These are phyloP conservation scores for Lolium multiflorum DNA, from an alignment of 176 grass and related monocot genomes.

Conservation along the genomic window DNA sequence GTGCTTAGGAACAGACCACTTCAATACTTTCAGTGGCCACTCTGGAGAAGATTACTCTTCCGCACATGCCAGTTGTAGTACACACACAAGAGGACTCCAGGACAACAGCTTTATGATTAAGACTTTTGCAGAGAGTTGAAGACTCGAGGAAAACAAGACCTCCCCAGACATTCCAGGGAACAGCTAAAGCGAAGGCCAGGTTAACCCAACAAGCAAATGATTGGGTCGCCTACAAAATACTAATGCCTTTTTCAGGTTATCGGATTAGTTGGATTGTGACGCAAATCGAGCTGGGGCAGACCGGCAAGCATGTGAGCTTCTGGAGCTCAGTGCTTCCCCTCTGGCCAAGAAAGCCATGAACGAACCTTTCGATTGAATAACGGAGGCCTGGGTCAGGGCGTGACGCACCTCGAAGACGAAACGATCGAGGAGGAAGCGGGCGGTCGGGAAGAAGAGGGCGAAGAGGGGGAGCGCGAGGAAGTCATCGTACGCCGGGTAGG, in stretches of 20 bases:
- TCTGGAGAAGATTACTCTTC: neutral
- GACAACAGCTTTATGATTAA: neutral
- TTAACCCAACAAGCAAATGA: neutral
- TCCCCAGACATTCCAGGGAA: neutral
- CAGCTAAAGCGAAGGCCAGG: slow-evolving; percentile 19
- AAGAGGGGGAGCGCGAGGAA: slow-evolving; percentile 76
- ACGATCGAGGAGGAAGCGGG: slow-evolving; percentile 80
- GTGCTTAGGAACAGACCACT: neutral
- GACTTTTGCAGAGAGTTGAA: slow-evolving; percentile 17
- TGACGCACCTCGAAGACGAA: slow-evolving; percentile 79
- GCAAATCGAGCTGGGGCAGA: neutral
- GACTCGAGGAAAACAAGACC: neutral
- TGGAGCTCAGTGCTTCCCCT: no score
- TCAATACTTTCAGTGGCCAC: neutral
- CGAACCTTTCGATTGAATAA: slow-evolving; percentile 8
- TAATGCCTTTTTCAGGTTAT: neutral
- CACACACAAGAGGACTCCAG: neutral
- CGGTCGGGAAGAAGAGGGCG: slow-evolving; percentile 73
- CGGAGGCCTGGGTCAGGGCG: neutral
- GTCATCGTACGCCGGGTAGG: slow-evolving; percentile 72
- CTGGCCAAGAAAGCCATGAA: neutral
- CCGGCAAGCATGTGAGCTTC: neutral
- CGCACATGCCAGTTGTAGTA: neutral
- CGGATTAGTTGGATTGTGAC: neutral
- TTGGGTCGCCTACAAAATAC: neutral